Base-by-base conservation (phyloP, 495 filamentous ascomycete genomes). In the Schizothecium vesticola region DNA sequence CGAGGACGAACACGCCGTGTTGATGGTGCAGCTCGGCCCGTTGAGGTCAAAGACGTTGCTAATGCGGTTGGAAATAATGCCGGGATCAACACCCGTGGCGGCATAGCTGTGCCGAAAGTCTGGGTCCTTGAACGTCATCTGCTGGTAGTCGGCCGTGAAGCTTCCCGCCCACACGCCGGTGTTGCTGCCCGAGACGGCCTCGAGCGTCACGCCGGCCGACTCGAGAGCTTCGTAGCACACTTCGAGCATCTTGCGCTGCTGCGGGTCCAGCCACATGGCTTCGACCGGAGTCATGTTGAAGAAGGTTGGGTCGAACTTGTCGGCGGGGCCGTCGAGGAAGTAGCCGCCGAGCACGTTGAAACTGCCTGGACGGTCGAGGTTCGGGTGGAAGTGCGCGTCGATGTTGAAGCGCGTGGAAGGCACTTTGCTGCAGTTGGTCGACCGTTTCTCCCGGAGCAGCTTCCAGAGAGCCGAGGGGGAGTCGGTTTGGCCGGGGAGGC, bases 71-170 rank as follows among this genome's bases (percentile, higher is more conserved):
- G 82, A 77, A 9, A 85, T 26, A 13, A 86, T 72, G 25, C 66
- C 63, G 2, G 69, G 65, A 8, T 67, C 65, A 0, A 65, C 66
- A 12, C 80, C 80, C 0, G 78, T 80, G 1, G 74, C 73, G 7
- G 70, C 55, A 59, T 77, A 74, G 6, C 55, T 70, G 6, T 76
- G 77, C 1, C 66, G 26, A 0, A 67, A 64, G 16, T 28, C 26
- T 1, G 23, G 56, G 11, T 66, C 64, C 4, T 26, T 29, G 56
- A 72, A 26, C 0, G 57, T 58, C 36, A 69, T 66, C 8, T 90
- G 89, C 12, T 91, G 91, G 58, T 92, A 88, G 3, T 91, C 83
- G 74, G 90, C 85, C 19, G 89, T 85, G 70, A 80, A 87, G 9
- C 90, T 90, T 89, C 90, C 59, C 86, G 84, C 70, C 91, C 88